Evolutionary conservation across 805 yeast species (phyloP).

Genomic region (Starmerella floricola): DNA sequence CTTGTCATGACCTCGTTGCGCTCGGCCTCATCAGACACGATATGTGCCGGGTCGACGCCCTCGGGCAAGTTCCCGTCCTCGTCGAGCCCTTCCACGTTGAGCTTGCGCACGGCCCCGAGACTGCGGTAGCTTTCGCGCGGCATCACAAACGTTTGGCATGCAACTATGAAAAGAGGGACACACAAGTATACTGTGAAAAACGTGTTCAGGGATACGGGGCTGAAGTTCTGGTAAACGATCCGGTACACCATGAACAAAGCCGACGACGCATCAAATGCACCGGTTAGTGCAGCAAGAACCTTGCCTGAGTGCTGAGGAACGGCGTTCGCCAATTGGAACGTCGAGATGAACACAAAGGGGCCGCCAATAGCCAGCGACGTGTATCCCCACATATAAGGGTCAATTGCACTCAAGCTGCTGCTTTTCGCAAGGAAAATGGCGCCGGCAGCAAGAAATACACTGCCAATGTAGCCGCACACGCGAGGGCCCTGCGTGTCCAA

Average conservation of each 20-base stretch:
- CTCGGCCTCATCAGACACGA: background rate
- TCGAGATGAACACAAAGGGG: slow-evolving; percentile 82
- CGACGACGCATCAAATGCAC: slow-evolving; percentile 90
- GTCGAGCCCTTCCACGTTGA: slow-evolving; percentile 60
- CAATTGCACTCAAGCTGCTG: slow-evolving; percentile 32
- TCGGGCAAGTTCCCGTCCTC: slow-evolving; percentile 41
- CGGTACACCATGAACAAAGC: slow-evolving; percentile 73
- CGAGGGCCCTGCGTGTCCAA: slow-evolving; percentile 74
- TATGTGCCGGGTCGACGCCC: slow-evolving; percentile 3
- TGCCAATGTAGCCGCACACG: slow-evolving; percentile 63
- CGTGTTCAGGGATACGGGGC: slow-evolving; percentile 35
- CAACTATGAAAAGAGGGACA: slow-evolving; percentile 66
- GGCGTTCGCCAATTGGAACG: slow-evolving; percentile 79
- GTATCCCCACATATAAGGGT: slow-evolving; percentile 66
- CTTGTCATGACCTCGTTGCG: slow-evolving; percentile 9
- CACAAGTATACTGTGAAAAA: slow-evolving; percentile 59
- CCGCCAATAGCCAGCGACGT: slow-evolving; percentile 75
- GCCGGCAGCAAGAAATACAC: slow-evolving; percentile 47
- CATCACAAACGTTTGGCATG: slow-evolving; percentile 69
- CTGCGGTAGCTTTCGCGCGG: slow-evolving; percentile 62
- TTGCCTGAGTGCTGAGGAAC: slow-evolving; percentile 76
- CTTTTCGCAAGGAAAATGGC: slow-evolving; percentile 38
- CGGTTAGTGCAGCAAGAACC: slow-evolving; percentile 69
- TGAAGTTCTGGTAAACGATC: slow-evolving; percentile 40
- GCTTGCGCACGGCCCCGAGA: slow-evolving; percentile 15